Base-by-base conservation (phyloP, 2,329 filamentous ascomycete species). In the Sphaerostilbella broomeana region DNA sequence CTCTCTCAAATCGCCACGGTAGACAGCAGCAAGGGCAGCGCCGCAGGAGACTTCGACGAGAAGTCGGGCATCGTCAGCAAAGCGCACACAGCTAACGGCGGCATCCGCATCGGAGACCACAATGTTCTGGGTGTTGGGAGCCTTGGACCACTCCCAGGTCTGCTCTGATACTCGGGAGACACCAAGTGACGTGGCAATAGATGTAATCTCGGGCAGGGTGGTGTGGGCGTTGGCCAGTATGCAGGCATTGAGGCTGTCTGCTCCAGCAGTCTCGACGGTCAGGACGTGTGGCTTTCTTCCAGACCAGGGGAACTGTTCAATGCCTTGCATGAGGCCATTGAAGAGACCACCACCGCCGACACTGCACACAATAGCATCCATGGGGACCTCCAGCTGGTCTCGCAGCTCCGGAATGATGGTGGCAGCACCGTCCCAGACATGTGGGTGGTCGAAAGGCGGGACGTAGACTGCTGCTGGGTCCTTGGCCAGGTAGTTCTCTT, bases 41-140 rank as follows among this genome's bases (percentile, higher is more conserved):
- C 89, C 88, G 58, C 90, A 95, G 0, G 88, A 80, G 24, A 83
- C 69, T 65, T 97, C 90, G 3, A 95, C 86, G 42, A 95, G 67
- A 41, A 90, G 64, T 18, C 84, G 68, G 51, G 89, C 85, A 45
- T 94, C 87, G 48, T 95, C 84, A 8, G 86, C 81, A 46, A 95
- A 80, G 17, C 77, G 70, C 53, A 83, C 79, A 38, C 82, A 84
- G 3, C 81, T 88, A 62, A 81, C 75, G 15, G 85, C 86, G 0
- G 90, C 89, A 53, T 92, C 85, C 4, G 78, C 79, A 35, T 67
- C 63, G 4, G 54, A 52, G 17, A 67, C 60, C 35, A 64, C 59
- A 6, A 62, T 40, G 46, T 61, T 64, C 43, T 56, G 51, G 18
- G 58, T 51, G 31, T 61, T 59, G 16, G 67, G 64, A 55, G 55